Percentiles rank a stretch among this genome's conserved stretches.
Evolutionary conservation across 768 basidiomycete species (phyloP).

Genomic region (Infundibulicybe gibba): DNA sequence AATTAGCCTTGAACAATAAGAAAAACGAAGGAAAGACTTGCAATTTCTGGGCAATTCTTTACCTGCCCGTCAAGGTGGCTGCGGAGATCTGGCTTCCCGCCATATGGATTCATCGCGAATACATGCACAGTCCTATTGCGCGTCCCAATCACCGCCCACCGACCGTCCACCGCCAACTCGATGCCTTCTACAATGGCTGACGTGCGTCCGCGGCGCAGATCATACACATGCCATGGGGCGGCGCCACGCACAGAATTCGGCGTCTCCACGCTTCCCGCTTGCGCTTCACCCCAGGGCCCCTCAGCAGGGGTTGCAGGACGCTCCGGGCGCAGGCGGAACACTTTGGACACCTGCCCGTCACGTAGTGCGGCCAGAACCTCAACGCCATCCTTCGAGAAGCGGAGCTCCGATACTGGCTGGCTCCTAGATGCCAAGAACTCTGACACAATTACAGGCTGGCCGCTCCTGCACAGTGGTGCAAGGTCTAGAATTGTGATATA

Average conservation of each 20-base stretch:
- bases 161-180: slow-evolving; percentile 50
- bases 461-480: slow-evolving; percentile 14
- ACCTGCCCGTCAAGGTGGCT: slow-evolving; percentile 62
- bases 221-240: slow-evolving; percentile 48
- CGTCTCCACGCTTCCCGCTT: slow-evolving; percentile 45
- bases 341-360: neutral
- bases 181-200: slow-evolving; percentile 56
- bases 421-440: slow-evolving; percentile 48
- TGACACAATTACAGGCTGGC: slow-evolving; percentile 27
- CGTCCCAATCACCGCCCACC: slow-evolving; percentile 71
- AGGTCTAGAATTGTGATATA: slow-evolving; percentile 60
- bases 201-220: slow-evolving; percentile 70
- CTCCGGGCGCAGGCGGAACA: neutral
- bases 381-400: slow-evolving; percentile 54
- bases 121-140: slow-evolving; percentile 63
- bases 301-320: no score
- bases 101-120: slow-evolving; percentile 75
- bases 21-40: slow-evolving; percentile 26
- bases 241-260: slow-evolving; percentile 22
- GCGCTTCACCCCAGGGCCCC: slow-evolving; percentile 48
- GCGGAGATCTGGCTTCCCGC: slow-evolving; percentile 58
- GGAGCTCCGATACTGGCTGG: slow-evolving; percentile 41
- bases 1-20: neutral
- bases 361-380: slow-evolving; percentile 33
- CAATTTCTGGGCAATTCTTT: slow-evolving; percentile 44